Evolutionary conservation across 164 flowering plant genomes (phyloP).

Genomic region (Umbilicus rupestris): DNA sequence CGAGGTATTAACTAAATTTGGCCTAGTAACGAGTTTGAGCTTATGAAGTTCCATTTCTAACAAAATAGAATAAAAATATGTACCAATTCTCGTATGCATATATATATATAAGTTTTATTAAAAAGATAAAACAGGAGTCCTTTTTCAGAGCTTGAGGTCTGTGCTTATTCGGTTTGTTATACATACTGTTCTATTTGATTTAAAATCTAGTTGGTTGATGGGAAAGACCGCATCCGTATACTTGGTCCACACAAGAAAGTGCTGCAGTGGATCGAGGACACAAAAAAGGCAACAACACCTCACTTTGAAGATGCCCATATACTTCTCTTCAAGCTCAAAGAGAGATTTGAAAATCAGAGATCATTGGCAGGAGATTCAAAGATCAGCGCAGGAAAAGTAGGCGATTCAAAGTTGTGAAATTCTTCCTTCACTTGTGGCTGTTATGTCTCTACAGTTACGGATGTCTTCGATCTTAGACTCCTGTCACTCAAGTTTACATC

Average conservation of each 20-base stretch:
- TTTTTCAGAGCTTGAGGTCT: no score
- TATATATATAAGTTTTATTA: not conserved
- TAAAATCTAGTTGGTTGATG: slow-evolving; percentile 42
- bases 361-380: not conserved
- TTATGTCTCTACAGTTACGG: no score
- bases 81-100: not conserved
- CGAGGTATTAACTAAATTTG: slow-evolving; percentile 41
- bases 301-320: slow-evolving; percentile 72
- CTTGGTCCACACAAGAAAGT: slow-evolving; percentile 65
- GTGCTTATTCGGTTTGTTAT: not conserved
- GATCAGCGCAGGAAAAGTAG: not conserved
- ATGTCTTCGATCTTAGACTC: no score
- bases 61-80: no score
- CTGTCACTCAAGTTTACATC: no score
- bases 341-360: slow-evolving; percentile 23
- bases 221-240: slow-evolving; percentile 42
- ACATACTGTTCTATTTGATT: not conserved
- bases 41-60: not conserved
- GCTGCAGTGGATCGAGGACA: slow-evolving; percentile 64
- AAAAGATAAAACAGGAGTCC: no score
- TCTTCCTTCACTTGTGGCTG: not conserved
- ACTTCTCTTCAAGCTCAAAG: slow-evolving; percentile 37
- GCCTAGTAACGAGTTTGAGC: not conserved
- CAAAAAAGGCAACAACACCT: slow-evolving; percentile 60
- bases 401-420: slow-evolving; percentile 1